These are phyloP conservation scores for Leccinum subspadiceum DNA, from an alignment of 1,284 basidiomycete genomes.

Conservation along the genomic window DNA sequence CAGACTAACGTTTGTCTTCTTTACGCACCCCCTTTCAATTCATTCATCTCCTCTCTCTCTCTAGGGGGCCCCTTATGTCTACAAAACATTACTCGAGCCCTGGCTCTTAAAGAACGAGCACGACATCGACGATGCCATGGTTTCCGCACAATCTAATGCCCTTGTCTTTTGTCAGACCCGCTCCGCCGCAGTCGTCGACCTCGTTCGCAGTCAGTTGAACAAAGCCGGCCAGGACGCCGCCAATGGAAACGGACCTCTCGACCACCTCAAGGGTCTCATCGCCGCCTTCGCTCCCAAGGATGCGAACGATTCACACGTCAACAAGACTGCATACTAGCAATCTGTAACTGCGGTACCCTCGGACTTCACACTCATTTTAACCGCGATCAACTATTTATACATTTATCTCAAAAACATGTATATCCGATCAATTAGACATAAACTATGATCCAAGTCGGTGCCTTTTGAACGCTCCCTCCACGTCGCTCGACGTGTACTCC, in stretches of 20 bases:
- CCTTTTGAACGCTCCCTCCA: conserved; percentile 73
- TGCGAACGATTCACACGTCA: conserved; percentile 11
- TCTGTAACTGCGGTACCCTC: conserved; percentile 16
- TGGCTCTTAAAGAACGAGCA: conserved; percentile 65
- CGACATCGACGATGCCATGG: conserved; percentile 64
- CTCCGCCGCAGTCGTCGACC: conserved; percentile 46
- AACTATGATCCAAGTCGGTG: conserved; percentile 52
- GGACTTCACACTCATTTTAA: neutral
- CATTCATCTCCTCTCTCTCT: conserved; percentile 1
- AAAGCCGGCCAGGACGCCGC: conserved; percentile 34
- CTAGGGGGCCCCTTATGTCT: conserved; percentile 75
- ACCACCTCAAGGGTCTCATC: conserved; percentile 36
- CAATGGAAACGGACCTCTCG: conserved; percentile 19
- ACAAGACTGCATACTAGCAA: neutral
- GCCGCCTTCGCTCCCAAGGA: conserved; percentile 24
- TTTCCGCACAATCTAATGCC: conserved; percentile 50
- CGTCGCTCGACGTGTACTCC: conserved; percentile 75
- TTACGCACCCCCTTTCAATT: neutral
- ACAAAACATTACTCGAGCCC: conserved; percentile 62
- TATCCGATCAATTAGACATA: conserved; percentile 11
- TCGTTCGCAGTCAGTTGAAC: conserved; percentile 44
- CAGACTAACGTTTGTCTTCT: conserved; percentile 60
- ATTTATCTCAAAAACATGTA: conserved; percentile 10
- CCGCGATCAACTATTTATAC: neutral
- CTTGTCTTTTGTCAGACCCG: conserved; percentile 52